Percentiles rank a stretch among this genome's conserved stretches.
Evolutionary conservation across 352 stramenopile species (phyloP).

Genomic region (Phytophthora hibernalis): DNA sequence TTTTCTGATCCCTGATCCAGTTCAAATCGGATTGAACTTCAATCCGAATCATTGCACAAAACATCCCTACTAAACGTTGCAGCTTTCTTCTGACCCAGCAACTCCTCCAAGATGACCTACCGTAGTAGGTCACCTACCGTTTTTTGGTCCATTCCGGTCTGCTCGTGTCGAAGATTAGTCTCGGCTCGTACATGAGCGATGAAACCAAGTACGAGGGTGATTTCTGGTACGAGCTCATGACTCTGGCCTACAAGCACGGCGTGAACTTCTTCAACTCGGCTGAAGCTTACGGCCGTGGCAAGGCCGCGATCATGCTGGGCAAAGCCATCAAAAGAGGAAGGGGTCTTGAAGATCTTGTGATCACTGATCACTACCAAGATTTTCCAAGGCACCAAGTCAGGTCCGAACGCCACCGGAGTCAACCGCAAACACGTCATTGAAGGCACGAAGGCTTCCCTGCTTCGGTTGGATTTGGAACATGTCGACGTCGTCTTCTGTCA

Average conservation of each 20-base stretch:
- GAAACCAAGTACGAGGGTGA: conserved; percentile 10
- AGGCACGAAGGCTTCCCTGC: not conserved
- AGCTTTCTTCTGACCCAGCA: not conserved
- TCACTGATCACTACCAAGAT: too few relatives aligned
- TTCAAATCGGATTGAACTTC: too few relatives aligned
- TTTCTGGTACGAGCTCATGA: conserved; percentile 24
- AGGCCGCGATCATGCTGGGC: too few relatives aligned
- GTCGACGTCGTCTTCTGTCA: not conserved
- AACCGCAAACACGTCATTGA: not conserved
- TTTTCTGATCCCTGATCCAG: too few relatives aligned
- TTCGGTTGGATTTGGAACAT: not conserved
- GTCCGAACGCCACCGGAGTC: not conserved
- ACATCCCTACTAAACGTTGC: too few relatives aligned
- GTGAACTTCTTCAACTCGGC: too few relatives aligned
- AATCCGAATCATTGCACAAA: too few relatives aligned
- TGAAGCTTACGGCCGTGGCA: conserved; percentile 7
- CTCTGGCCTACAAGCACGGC: too few relatives aligned
- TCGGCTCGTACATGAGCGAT: conserved; percentile 41
- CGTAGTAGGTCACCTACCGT: conserved; percentile 54
- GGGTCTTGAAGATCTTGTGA: too few relatives aligned
- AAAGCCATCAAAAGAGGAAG: too few relatives aligned
- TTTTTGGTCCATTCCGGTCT: conserved; percentile 52
- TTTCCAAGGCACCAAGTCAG: too few relatives aligned
- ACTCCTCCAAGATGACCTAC: conserved; percentile 49
- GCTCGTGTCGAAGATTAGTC: conserved; percentile 49